A percentile compares a stretch with the other conserved stretches of the same genome.
Conservation (phyloP, 106 monocot species). For the Acanthochlamys bracteata region DNA sequence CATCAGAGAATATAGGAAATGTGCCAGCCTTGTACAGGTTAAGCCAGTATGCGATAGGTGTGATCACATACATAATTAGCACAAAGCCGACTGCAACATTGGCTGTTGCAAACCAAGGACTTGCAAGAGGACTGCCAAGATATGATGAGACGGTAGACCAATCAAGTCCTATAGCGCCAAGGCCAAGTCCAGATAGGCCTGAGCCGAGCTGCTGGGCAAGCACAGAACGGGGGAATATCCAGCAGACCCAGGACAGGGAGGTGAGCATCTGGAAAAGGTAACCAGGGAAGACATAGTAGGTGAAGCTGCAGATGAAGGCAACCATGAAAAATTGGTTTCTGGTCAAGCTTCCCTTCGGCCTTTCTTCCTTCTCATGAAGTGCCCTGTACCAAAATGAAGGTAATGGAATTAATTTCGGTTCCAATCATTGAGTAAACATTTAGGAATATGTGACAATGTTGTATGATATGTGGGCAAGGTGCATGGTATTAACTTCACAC, state of each 20-base stretch:
- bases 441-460: too few species aligned
- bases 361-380: conserved; percentile 72
- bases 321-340: conserved; percentile 79
- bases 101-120: conserved; percentile 86
- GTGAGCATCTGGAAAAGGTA: conserved; percentile 81
- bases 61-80: conserved; percentile 61
- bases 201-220: conserved; percentile 83
- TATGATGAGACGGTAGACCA: conserved; percentile 76
- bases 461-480: too few species aligned
- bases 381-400: conserved; percentile 40
- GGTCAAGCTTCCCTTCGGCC: conserved; percentile 35
- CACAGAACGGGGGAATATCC: conserved; percentile 61
- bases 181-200: conserved; percentile 63
- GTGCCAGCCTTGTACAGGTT: conserved; percentile 61
- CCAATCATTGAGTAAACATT: too few species aligned
- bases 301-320: conserved; percentile 83
- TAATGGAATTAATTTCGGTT: too few species aligned
- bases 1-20: conserved; percentile 83
- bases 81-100: conserved; percentile 66
- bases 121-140: conserved; percentile 84
- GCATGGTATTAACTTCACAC: too few species aligned
- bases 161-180: conserved; percentile 72
- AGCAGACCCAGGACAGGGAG: conserved; percentile 87
- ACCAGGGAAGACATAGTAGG: conserved; percentile 76
- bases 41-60: conserved; percentile 65